These are phyloP conservation scores for Aspergillus chevalieri DNA, from an alignment of 2,329 filamentous ascomycete species.

Conservation along the genomic window DNA sequence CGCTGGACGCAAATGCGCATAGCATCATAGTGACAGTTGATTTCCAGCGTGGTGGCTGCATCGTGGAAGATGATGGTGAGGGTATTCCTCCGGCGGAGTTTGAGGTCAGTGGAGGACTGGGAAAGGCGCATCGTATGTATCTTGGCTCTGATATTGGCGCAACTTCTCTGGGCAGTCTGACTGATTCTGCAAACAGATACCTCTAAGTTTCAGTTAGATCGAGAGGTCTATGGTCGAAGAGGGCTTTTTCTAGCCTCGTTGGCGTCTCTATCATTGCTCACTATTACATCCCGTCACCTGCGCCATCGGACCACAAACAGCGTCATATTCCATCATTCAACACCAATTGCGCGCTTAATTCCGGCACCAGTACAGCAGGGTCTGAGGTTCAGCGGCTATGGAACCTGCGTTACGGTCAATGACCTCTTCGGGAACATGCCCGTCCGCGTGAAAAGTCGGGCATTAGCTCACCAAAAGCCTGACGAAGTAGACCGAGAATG, in stretches of 20 bases:
- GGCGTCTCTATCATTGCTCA: constrained; percentile 67
- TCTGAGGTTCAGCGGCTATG: constrained; percentile 54
- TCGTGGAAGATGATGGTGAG: constrained; percentile 74
- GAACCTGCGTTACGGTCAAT: constrained; percentile 68
- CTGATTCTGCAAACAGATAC: constrained; percentile 54
- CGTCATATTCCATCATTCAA: constrained; percentile 64
- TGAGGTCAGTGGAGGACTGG: constrained; percentile 60
- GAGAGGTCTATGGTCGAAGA: constrained; percentile 56
- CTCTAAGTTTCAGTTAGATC: constrained; percentile 57
- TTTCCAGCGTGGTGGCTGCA: constrained; percentile 67
- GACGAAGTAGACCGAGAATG: constrained; percentile 58
- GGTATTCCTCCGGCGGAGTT: constrained; percentile 76
- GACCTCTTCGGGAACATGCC: constrained; percentile 88
- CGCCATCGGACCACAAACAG: constrained; percentile 49
- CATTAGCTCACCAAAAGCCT: constrained; percentile 46
- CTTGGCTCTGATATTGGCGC: neutral
- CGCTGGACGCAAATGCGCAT: constrained; percentile 70
- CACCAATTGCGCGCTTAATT: constrained; percentile 56
- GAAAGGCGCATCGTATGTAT: constrained; percentile 61
- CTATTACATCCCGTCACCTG: constrained; percentile 64
- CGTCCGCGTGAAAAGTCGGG: constrained; percentile 77
- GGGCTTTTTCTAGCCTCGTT: constrained; percentile 75
- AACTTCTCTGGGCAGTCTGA: neutral
- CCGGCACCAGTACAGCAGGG: constrained; percentile 57
- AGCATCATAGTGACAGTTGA: constrained; percentile 67